These are phyloP conservation scores for Zymoseptoria crescenta DNA, from an alignment of 2,329 filamentous ascomycete species.

Conservation along the genomic window DNA sequence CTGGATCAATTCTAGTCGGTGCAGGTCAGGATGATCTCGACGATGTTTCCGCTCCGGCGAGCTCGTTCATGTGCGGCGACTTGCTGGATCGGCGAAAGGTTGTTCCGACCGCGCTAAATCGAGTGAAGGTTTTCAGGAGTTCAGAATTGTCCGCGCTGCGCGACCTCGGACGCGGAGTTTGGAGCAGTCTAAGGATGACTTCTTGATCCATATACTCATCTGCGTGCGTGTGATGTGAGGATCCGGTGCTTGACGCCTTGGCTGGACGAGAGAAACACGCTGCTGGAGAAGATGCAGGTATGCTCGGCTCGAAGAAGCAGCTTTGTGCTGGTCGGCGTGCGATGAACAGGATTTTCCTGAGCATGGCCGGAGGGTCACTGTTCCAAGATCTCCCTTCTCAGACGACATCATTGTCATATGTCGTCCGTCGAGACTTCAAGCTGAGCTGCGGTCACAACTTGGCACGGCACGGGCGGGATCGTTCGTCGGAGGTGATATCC, in stretches of 20 bases:
- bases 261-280: no score
- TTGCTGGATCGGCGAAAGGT: neutral
- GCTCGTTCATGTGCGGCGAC: neutral
- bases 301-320: no score
- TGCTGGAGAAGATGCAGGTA: no score
- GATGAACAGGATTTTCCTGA: no score
- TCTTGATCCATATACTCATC: no score
- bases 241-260: no score
- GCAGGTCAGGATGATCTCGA: constrained; percentile 5
- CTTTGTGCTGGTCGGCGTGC: no score
- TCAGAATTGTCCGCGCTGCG: neutral
- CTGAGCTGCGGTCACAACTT: neutral
- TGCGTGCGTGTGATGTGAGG: no score
- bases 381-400: neutral
- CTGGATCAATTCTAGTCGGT: constrained; percentile 16
- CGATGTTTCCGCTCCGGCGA: neutral
- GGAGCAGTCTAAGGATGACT: neutral
- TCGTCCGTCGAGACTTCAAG: no score
- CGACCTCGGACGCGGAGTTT: neutral
- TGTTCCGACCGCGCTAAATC: neutral
- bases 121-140: neutral
- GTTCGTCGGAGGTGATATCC: neutral
- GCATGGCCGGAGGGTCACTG: no score
- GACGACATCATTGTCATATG: no score
- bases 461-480: no score